Evolutionary conservation across 805 yeast genomes (phyloP).

Genomic region (Blastobotrys mokoenaii): DNA sequence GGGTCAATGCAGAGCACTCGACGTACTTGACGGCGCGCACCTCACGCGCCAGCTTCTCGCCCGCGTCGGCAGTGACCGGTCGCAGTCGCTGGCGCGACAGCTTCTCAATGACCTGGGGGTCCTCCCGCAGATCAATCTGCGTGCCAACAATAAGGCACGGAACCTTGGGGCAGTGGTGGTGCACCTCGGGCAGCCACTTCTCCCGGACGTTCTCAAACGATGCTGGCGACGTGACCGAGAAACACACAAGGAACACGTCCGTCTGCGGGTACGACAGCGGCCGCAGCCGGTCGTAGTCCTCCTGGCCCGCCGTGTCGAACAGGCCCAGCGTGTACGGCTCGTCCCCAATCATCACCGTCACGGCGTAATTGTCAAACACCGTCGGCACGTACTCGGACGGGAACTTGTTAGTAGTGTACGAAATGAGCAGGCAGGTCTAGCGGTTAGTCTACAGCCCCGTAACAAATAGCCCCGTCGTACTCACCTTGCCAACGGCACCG

Average conservation of each 20-base stretch:
- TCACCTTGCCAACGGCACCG: slow-evolving; percentile 94
- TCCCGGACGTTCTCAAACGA: slow-evolving; percentile 95
- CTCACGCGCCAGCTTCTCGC: slow-evolving; percentile 89
- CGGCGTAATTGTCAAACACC: slow-evolving; percentile 73
- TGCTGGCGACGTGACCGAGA: slow-evolving; percentile 94
- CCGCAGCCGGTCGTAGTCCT: slow-evolving; percentile 95
- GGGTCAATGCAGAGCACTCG: slow-evolving; percentile 96
- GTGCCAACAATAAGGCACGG: slow-evolving; percentile 97
- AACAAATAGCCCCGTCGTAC: slow-evolving; percentile 16
- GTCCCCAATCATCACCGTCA: slow-evolving; percentile 66
- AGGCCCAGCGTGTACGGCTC: slow-evolving; percentile 97
- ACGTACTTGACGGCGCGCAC: slow-evolving; percentile 93
- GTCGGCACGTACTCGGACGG: slow-evolving; percentile 99
- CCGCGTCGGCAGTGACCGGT: slow-evolving; percentile 80
- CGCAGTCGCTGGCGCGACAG: slow-evolving; percentile 82
- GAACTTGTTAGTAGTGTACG: slow-evolving; percentile 93
- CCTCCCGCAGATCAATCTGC: slow-evolving; percentile 90
- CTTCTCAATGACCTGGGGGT: slow-evolving; percentile 81
- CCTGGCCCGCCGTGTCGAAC: slow-evolving; percentile 98
- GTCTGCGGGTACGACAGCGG: slow-evolving; percentile 96
- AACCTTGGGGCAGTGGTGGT: slow-evolving; percentile 96
- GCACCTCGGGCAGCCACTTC: slow-evolving; percentile 98
- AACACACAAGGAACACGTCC: slow-evolving; percentile 92
- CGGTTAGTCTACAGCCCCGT: not conserved
- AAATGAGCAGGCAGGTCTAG: slow-evolving; percentile 80